These are phyloP conservation scores for Pochonia chlamydosporia DNA, from an alignment of 2,329 filamentous ascomycete genomes.

Conservation along the genomic window DNA sequence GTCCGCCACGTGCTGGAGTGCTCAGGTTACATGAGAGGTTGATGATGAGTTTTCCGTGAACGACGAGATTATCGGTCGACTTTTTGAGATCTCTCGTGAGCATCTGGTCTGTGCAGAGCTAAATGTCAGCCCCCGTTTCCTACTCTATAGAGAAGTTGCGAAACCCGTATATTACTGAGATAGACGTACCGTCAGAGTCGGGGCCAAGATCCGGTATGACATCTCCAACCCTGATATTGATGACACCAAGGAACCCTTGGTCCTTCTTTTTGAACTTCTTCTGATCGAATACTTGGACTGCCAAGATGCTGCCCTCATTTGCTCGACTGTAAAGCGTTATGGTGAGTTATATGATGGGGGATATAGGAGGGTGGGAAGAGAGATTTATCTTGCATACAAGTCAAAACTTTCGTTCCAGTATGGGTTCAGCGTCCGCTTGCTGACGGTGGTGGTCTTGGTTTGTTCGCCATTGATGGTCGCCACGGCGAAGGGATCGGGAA, in stretches of 20 bases:
- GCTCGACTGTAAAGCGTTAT: constrained; percentile 59
- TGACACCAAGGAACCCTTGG: constrained; percentile 94
- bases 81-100: constrained; percentile 95
- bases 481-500: constrained; percentile 95
- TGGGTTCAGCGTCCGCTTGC: constrained; percentile 96
- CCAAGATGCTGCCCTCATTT: constrained; percentile 92
- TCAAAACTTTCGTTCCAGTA: constrained; percentile 99
- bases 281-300: constrained; percentile 98
- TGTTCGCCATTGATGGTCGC: constrained; percentile 97
- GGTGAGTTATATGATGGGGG: background rate
- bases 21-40: constrained; percentile 90
- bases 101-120: constrained; percentile 77
- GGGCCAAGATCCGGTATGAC: constrained; percentile 78
- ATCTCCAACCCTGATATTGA: constrained; percentile 93
- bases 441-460: constrained; percentile 94
- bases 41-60: constrained; percentile 95
- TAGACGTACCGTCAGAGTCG: constrained; percentile 76
- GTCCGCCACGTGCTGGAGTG: constrained; percentile 54
- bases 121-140: constrained; percentile 21
- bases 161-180: background rate
- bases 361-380: background rate
- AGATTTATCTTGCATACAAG: constrained; percentile 58
- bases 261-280: constrained; percentile 99
- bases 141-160: background rate
- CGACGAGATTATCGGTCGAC: constrained; percentile 94